These are phyloP conservation scores for Phytophthora lateralis DNA, from an alignment of 352 stramenopile genomes.

Conservation along the genomic window DNA sequence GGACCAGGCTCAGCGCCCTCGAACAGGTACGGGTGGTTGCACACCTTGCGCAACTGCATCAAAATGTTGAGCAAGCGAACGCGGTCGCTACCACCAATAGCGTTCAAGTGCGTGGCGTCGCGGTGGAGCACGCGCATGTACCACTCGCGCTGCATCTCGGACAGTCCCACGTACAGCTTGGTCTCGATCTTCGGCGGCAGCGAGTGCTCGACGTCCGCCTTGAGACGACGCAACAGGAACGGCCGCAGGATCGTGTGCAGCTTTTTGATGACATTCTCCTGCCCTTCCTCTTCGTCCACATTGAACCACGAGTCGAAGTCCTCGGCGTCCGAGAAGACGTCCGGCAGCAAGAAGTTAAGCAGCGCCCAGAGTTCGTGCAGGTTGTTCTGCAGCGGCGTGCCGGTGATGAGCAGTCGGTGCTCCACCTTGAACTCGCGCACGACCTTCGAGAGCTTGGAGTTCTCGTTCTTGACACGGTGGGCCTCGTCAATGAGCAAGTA, in stretches of 20 bases:
- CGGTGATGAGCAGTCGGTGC: slow-evolving; percentile 96
- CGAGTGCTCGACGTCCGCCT: slow-evolving; percentile 97
- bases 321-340: slow-evolving; percentile 95
- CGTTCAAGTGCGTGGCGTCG: slow-evolving; percentile 97
- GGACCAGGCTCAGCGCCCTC: slow-evolving; percentile 97
- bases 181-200: slow-evolving; percentile 98
- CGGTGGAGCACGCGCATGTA: slow-evolving; percentile 98
- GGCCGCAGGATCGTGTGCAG: slow-evolving; percentile 97
- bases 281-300: slow-evolving; percentile 94
- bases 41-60: slow-evolving; percentile 99
- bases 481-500: slow-evolving; percentile 99
- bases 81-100: slow-evolving; percentile 95
- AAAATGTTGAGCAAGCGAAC: slow-evolving; percentile 97
- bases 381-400: slow-evolving; percentile 99
- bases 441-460: slow-evolving; percentile 88
- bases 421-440: slow-evolving; percentile 93
- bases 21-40: slow-evolving; percentile 99
- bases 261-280: slow-evolving; percentile 98
- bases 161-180: slow-evolving; percentile 98
- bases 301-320: slow-evolving; percentile 99
- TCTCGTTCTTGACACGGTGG: slow-evolving; percentile 98
- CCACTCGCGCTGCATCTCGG: slow-evolving; percentile 97
- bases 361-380: slow-evolving; percentile 99
- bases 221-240: slow-evolving; percentile 98
- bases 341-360: slow-evolving; percentile 98